Conservation (phyloP, 768 basidiomycete genomes). For the Lactarius pseudohatsudake region DNA sequence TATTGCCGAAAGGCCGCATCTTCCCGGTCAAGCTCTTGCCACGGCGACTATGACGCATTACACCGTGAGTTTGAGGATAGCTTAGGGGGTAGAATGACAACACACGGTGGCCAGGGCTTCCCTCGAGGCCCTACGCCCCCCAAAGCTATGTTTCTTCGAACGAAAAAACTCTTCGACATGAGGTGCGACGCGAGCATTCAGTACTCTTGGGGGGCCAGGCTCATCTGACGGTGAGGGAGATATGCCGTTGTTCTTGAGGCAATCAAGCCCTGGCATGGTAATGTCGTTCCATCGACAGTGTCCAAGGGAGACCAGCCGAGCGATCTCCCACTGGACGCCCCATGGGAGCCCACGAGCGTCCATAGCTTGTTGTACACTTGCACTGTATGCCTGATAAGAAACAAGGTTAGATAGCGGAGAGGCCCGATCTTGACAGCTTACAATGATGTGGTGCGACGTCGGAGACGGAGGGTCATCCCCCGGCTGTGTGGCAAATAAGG, state of each 20-base stretch:
- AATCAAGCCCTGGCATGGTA: slow-evolving; percentile 33
- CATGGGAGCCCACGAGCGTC: slow-evolving; percentile 28
- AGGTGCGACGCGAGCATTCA: background rate
- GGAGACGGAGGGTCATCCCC: background rate
- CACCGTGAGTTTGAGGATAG: slow-evolving; percentile 19
- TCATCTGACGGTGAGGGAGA: background rate
- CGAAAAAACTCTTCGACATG: slow-evolving; percentile 12
- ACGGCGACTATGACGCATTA: slow-evolving; percentile 48
- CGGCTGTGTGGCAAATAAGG: background rate
- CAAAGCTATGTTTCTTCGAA: background rate
- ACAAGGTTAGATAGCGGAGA: background rate
- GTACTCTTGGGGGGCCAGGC: background rate
- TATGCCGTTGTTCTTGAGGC: slow-evolving; percentile 26
- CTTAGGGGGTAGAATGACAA: slow-evolving; percentile 16
- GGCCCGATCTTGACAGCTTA: background rate
- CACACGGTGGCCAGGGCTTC: slow-evolving; percentile 17
- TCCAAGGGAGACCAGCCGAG: slow-evolving; percentile 40
- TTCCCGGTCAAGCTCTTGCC: slow-evolving; percentile 62
- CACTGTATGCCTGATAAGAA: slow-evolving; percentile 18
- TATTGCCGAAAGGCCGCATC: slow-evolving; percentile 39
- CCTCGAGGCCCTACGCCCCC: background rate
- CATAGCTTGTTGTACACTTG: slow-evolving; percentile 17
- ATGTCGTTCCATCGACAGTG: slow-evolving; percentile 38
- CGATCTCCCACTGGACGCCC: slow-evolving; percentile 57
- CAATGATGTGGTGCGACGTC: slow-evolving; percentile 13